Percentiles rank a stretch among this genome's conserved stretches.
Conservation (phyloP, 2,329 filamentous ascomycete species). For the Trichophyton benhamiae region DNA sequence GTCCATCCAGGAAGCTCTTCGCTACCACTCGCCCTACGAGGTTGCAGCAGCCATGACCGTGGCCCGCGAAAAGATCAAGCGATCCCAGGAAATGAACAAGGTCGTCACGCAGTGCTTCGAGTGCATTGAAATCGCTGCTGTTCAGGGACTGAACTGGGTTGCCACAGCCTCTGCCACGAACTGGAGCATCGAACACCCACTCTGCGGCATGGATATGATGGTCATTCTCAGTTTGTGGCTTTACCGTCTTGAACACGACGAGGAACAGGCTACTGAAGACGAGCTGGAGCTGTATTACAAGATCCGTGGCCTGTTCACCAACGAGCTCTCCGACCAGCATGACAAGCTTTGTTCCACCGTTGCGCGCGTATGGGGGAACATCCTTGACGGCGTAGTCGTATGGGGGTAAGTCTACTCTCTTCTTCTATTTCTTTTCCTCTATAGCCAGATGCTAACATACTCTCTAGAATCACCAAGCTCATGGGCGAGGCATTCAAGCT, state of each 20-base stretch:
- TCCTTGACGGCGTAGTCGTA: constrained; percentile 96
- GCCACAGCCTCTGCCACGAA: constrained; percentile 95
- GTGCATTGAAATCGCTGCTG: constrained; percentile 89
- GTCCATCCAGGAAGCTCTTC: constrained; percentile 85
- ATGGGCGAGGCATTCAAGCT: constrained; percentile 98
- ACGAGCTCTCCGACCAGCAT: constrained; percentile 73
- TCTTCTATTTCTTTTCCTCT: constrained; percentile 8
- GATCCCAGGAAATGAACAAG: constrained; percentile 94
- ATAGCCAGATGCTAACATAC: constrained; percentile 23
- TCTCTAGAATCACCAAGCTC: constrained; percentile 49
- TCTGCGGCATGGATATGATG: constrained; percentile 93
- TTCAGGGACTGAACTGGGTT: constrained; percentile 93
- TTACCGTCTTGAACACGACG: constrained; percentile 97
- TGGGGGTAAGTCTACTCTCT: constrained; percentile 79
- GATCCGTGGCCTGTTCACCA: constrained; percentile 71
- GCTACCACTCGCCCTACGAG: constrained; percentile 94
- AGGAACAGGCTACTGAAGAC: constrained; percentile 49
- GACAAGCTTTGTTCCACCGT: constrained; percentile 91
- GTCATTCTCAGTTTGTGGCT: constrained; percentile 97
- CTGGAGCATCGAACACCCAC: constrained; percentile 96
- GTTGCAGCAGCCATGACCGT: constrained; percentile 94
- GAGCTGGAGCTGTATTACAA: constrained; percentile 45
- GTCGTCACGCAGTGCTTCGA: constrained; percentile 96
- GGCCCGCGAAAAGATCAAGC: constrained; percentile 84
- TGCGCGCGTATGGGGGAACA: constrained; percentile 88